A percentile compares a stretch with the other conserved stretches of the same genome.
These are phyloP conservation scores for Piper betle DNA, from an alignment of 164 flowering plant species.

Conservation along the genomic window DNA sequence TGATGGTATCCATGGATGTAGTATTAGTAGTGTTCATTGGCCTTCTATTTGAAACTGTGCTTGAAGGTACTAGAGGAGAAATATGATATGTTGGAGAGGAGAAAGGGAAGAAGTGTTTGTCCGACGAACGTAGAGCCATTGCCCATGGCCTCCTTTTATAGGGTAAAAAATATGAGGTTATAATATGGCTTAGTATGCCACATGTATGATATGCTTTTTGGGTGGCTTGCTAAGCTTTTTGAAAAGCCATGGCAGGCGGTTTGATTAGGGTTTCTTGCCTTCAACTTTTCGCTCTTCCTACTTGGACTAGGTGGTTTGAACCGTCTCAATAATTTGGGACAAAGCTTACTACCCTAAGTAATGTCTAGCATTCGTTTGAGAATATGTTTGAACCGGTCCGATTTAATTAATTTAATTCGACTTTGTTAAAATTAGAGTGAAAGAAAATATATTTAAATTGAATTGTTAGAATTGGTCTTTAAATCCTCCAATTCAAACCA, in stretches of 20 bases:
- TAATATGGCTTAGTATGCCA: conserved; percentile 11
- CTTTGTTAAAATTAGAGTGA: too few relatives aligned
- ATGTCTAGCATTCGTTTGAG: neutral
- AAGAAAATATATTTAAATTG: too few relatives aligned
- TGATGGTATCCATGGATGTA: conserved; percentile 28
- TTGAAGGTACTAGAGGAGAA: neutral
- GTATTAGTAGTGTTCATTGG: neutral
- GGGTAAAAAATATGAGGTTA: conserved; percentile 9
- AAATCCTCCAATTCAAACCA: too few relatives aligned
- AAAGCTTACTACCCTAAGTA: neutral
- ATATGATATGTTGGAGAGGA: neutral
- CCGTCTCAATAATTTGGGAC: neutral
- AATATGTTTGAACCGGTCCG: too few relatives aligned
- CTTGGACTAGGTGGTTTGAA: conserved; percentile 14
- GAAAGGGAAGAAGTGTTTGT: conserved; percentile 12
- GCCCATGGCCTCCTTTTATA: conserved; percentile 25
- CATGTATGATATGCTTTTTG: conserved; percentile 5
- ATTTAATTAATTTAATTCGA: too few relatives aligned
- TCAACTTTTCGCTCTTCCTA: conserved; percentile 10
- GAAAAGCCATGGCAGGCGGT: conserved; percentile 17
- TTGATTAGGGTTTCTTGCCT: conserved; percentile 3
- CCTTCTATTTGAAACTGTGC: neutral
- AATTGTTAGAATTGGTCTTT: too few relatives aligned
- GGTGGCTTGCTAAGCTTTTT: conserved; percentile 8
- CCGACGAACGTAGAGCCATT: conserved; percentile 27